Evolutionary conservation across 257 asterid species (phyloP), one percentile per base, ranked within the genome.

Genomic region (Scutellaria barbata): DNA sequence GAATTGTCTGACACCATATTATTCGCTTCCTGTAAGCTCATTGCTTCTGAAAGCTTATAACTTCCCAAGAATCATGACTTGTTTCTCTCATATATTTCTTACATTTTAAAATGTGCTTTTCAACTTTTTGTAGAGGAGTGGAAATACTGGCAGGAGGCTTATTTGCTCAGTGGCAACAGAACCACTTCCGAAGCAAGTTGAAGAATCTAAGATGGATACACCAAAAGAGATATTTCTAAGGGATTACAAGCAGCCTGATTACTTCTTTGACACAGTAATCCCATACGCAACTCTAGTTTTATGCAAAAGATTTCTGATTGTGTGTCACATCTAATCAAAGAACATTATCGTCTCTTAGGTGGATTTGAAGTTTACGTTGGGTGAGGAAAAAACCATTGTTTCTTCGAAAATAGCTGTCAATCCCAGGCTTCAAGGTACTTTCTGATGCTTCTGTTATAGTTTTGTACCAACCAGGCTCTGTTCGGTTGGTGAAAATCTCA

Each of bases 201-300:
- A 84, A 79, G 97, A 92, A 74, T 74, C 86, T 48, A 77, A 42
- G 10, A 91, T 92, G 99, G 96, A 88, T 69, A 33, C 85, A 60
- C 98, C 96, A 72, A 92, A 88, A 77, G 99, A 95, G 87, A 92
- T 95, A 25, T 95, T 73, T 43, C 52, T 95, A 14, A 95, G 92
- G 88, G 99, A 95, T 76, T 92, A 92, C 88, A 89, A 89, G 80
- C 91, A 86, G 77, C 97, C 99, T 17, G 93, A 86, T 71, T 95
- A 89, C 81, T 92, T 79, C 66, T 92, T 95, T 71, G 98, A 95
- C 18, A 76, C 83, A 83, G 98, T 92, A 85, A 16, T 59, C 71
- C 45, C 17, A 42, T 75, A 18, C 42, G 46, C 35, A 3, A 10
- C 25, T 53, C 55, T n/a, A 45, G 16, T 67, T 66, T 48, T 6